Base-by-base conservation (phyloP, 495 filamentous ascomycete genomes). In the Melanomma pulvis-pyrius region DNA sequence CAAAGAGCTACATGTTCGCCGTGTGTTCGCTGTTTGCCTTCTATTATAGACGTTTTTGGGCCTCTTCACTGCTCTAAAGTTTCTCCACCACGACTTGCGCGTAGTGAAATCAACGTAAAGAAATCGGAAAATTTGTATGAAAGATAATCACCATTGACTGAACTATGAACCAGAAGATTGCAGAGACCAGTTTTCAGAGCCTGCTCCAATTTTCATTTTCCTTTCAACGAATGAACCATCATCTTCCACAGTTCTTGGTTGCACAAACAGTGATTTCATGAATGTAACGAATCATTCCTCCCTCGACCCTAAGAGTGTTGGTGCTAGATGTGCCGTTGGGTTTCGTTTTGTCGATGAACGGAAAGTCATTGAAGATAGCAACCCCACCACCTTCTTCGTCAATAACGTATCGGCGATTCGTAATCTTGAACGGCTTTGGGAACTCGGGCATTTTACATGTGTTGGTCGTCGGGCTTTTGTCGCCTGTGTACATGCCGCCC, bases 401-500 rank as follows among this genome's bases (percentile, higher is more conserved):
- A 28, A 71, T 59, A 9, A 68, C 49, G 39, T 71, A 71, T 2
- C 60, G 29, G 11, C 64, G 39, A 61, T 80, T 78, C 7, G 39
- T 51, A 36, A 82, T 69, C 25, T 61, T 32, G 29, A 81, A 76
- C 0, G 74, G 30, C 21, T 57, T 32, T n/a, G 49, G 51, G 26
- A 63, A 62, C 28, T 65, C 32, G 54, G 74, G 72, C 30, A 71
- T 71, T 15, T 54, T 48, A 19, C 63, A 71, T 39, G 56, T 64
- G 51, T 65, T 71, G 7, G 50, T 28, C 0, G 9, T 30, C 53
- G 64, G 41, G 3, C 21, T 47, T 22, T 39, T 47, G 19, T 49
- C 50, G 8, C 61, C 61, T n/a, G 67, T 65, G 29, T 64, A 65
- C 46, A 51, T 36, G 6, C 81, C 80, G 9, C 81, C 81, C 61